Base-by-base conservation (phyloP, 2,329 filamentous ascomycete genomes). In the Coleophoma cylindrospora region DNA sequence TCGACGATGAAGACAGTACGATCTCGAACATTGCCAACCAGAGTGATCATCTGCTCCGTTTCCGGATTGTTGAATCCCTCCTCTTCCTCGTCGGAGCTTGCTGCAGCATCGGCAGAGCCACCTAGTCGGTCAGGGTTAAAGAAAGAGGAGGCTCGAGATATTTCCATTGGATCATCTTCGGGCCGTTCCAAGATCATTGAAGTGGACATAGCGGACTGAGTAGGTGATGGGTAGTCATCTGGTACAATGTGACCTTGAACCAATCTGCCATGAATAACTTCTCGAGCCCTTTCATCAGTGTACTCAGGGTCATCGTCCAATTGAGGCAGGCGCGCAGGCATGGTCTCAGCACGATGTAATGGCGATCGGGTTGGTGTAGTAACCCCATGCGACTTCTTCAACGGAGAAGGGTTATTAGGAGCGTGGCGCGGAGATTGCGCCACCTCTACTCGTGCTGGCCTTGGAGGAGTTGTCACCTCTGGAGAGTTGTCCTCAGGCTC, bases 231-330 rank as follows among this genome's bases (percentile, higher is more conserved):
- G 63, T 91, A 92, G 65, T 96, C 87, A 65, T 96, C 94, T 55
- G 95, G 89, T 11, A 99, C 94, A 58, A 99, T 87, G 65, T 97
- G 94, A 13, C 94, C 94, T 60, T 96, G 91, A 9, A 97, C 83
- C 40, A 99, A 76, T 48, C 94, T 86, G 10, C 90, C 92, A 51
- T 91, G 92, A 40, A 91, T 95, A 44, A 99, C 91, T 65, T 97
- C 91, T 38, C 86, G 81, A 15, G 89, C 90, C 51, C 89, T 86
- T 66, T 89, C 81, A 61, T 96, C 90, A 49, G 64, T 66, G 52
- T 64, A 67, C 40, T 66, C 60, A 10, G 17, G 15, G 8, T 66
- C 62, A 43, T 66, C 63, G 15, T 52, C 51, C 13, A 63, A 58
- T 9, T 57, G 49, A 3, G 57, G 50, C 33, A 59, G 59, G 43